Percentiles rank a stretch among this genome's conserved stretches.
Evolutionary conservation across 352 stramenopile species (phyloP).

Genomic region (Globisporangium takayamanum): DNA sequence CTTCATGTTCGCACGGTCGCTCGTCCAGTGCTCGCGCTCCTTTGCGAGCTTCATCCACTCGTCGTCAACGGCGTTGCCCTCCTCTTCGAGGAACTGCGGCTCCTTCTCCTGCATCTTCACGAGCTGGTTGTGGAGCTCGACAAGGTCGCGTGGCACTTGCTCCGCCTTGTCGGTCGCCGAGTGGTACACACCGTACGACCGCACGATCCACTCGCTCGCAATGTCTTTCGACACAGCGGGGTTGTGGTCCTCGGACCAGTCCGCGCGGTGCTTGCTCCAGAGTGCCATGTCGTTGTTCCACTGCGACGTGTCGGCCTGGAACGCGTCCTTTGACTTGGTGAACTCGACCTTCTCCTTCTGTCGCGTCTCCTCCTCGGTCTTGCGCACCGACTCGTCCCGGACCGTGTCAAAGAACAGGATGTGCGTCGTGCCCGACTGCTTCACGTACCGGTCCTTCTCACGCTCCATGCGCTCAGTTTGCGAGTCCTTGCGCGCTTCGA

Average conservation of each 20-base stretch:
- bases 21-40: conserved; percentile 86
- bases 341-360: conserved; percentile 87
- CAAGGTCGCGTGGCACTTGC: conserved; percentile 63
- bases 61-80: conserved; percentile 77
- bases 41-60: conserved; percentile 88
- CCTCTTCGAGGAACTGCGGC: conserved; percentile 64
- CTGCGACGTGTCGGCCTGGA: conserved; percentile 82
- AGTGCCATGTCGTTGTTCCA: conserved; percentile 88
- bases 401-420: conserved; percentile 85
- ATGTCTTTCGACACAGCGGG: conserved; percentile 84
- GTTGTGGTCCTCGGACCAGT: conserved; percentile 86
- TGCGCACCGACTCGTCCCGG: conserved; percentile 58
- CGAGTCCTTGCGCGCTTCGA: conserved; percentile 71
- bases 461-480: conserved; percentile 75
- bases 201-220: conserved; percentile 83
- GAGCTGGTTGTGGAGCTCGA: conserved; percentile 65
- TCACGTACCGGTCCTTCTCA: conserved; percentile 77
- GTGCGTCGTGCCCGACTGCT: conserved; percentile 67
- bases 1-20: conserved; percentile 86
- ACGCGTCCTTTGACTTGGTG: conserved; percentile 84
- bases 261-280: conserved; percentile 82
- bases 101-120: conserved; percentile 85
- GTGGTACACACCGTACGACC: conserved; percentile 83
- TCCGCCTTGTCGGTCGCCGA: conserved; percentile 28
- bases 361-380: conserved; percentile 74